Evolutionary conservation across 2,329 filamentous ascomycete genomes (phyloP), one percentile per base, ranked within the genome.

Genomic region (Aplosporella prunicola): DNA sequence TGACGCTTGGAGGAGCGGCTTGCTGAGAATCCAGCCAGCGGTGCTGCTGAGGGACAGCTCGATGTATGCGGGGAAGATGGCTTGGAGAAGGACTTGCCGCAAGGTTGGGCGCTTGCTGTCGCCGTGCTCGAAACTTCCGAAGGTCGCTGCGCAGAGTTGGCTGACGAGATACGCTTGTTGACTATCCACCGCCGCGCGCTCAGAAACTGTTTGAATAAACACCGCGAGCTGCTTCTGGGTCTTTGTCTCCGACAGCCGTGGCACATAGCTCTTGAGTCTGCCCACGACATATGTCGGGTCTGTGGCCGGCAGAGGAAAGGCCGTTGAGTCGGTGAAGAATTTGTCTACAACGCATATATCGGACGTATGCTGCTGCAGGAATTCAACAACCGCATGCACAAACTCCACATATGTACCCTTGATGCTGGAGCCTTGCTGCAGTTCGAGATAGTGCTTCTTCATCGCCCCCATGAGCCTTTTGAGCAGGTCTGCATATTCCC

Each of bases 221-320:
- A 63, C 61, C 5, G 64, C 67, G 22, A 79, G 58, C 40, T 74
- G 66, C 45, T 72, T 76, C 5, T 67, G 61, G 9, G 65, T 64
- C 40, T 67, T 66, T 6, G 57, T 44, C 16, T 69, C 63, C 3
- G 53, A 55, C 2, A 78, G 55, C 45, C 71, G 75, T 1, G 71
- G 61, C 9, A 66, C 68, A 43, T 79, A 80, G 29, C 72, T 68
- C 45, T 72, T 74, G 20, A 80, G 57, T 40, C 68, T 68, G 7
- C 72, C 75, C 4, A 78, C 69, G 16, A 80, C 73, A 49, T 80
- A 80, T 0, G 66, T 71, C 2, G 76, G 76, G 48, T 80, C 76
- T 2, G 58, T 62, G 3, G 65, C 63, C 5, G 76, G 76, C 4
- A 79, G 58, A 2, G 76, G 76, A 49, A 80, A 80, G 0, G 67